Base-by-base conservation (phyloP, 1,139 yeast genomes). In the Yamadazyma atlantica region DNA sequence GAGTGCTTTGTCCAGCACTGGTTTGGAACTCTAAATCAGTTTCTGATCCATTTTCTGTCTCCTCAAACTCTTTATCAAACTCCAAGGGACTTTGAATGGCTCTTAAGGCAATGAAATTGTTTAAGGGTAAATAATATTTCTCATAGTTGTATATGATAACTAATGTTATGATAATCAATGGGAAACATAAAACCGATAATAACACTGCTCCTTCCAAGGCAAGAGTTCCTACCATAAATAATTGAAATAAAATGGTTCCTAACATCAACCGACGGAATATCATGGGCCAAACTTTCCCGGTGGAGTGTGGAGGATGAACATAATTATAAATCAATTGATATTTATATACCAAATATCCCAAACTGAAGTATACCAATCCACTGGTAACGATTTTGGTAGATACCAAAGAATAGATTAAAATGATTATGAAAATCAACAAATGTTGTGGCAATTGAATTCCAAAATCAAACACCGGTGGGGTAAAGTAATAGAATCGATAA, bases 281-380 rank as follows among this genome's bases (percentile, higher is more conserved):
- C 66, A 81, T 73, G 1, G 85, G 85, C 87, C 87, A 81, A 8
- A 80, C 79, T 51, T 79, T 80, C 1, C 86, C 87, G 0, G 86
- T 81, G 11, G 85, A 80, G 55, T 81, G 87, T 14, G 82, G 84
- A 1, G 85, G 82, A 51, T 81, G 87, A 10, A 80, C 84, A 66
- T 80, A 78, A 23, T 82, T 76, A 49, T 80, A 81, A 27, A 80
- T 69, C 38, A 81, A 62, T 57, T 81, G 87, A 55, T 81, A 81
- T 56, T 81, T 81, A 57, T 80, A 80, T 7, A 80, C 83, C 54
- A 78, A 78, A 49, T 73, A 78, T 1, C 87, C 87, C 35, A 81
- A 53, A 2, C 75, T 55, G 47, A 81, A 81, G 51, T 81, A 81
- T 11, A 76, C 73, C 39, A 80, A 61, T 0, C 87, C 87, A 40